Conservation (phyloP, 148 eudicot genomes). For the Beta vulgaris region DNA sequence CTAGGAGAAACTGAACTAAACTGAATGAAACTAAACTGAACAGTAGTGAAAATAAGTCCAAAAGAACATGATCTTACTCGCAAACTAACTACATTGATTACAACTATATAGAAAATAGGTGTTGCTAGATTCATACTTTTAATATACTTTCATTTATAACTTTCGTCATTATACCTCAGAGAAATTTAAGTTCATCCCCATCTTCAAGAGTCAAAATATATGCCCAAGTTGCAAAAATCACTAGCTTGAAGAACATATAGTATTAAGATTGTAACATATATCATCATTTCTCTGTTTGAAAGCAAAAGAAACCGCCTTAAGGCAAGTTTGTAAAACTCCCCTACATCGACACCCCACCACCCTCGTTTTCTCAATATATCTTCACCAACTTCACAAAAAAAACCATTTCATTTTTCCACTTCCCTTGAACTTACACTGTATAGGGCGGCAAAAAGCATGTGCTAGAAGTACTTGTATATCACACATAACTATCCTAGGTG, state of each 20-base stretch:
- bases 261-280: background rate
- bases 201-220: background rate
- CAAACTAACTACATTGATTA: too few relatives aligned
- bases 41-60: too few relatives aligned
- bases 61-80: too few relatives aligned
- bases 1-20: too few relatives aligned
- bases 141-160: too few relatives aligned
- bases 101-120: too few relatives aligned
- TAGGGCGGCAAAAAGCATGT: slow-evolving; percentile 14
- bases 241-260: background rate
- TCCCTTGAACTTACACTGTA: background rate
- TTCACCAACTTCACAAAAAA: background rate
- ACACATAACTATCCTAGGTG: slow-evolving; percentile 24
- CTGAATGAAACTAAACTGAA: too few relatives aligned
- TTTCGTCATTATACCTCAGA: too few relatives aligned
- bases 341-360: background rate
- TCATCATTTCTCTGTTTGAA: background rate
- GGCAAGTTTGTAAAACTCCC: background rate
- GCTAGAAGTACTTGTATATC: slow-evolving; percentile 10
- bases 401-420: background rate
- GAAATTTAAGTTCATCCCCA: background rate
- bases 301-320: background rate
- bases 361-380: background rate
- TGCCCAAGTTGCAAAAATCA: background rate
- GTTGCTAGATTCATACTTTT: too few relatives aligned